Conservation (phyloP, 163 green algal species). For the Volvox carteri region DNA sequence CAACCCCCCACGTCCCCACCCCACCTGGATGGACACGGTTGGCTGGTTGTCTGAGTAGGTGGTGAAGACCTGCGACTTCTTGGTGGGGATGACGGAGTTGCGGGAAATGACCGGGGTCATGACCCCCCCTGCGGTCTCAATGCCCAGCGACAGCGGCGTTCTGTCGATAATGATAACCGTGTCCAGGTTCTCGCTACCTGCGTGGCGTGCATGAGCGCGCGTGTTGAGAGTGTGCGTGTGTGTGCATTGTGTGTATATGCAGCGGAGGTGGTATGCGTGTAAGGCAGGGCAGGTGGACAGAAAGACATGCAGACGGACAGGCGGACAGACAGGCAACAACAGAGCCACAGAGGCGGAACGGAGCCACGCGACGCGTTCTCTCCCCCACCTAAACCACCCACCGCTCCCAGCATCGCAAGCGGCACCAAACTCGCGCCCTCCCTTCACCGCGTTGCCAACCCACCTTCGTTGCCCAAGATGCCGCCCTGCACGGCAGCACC, state of each 20-base stretch:
- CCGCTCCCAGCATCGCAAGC: no score
- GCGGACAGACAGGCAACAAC: no score
- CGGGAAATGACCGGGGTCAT: conserved; percentile 82
- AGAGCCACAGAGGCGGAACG: no score
- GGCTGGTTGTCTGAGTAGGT: conserved; percentile 67
- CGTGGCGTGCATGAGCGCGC: background rate
- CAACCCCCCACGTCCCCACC: no score
- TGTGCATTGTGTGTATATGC: no score
- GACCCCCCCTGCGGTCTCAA: conserved; percentile 80
- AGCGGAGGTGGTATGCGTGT: no score
- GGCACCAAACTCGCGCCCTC: no score
- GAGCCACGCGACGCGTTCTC: no score
- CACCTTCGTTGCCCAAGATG: conserved; percentile 74
- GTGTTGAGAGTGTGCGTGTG: background rate
- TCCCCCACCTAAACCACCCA: no score
- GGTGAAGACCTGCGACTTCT: conserved; percentile 82
- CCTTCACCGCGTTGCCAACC: no score
- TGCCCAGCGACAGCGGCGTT: conserved; percentile 76
- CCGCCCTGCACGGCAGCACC: conserved; percentile 81
- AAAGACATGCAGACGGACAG: no score
- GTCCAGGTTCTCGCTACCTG: conserved; percentile 46
- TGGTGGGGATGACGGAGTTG: conserved; percentile 83
- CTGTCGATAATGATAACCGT: conserved; percentile 76
- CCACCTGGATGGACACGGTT: conserved; percentile 65
- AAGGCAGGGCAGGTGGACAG: no score